Percentiles rank a stretch among this genome's conserved stretches.
phyloP scores from a whole-genome alignment of 2,329 filamentous ascomycete species.

The Arachnomyces sp. region DNA sequence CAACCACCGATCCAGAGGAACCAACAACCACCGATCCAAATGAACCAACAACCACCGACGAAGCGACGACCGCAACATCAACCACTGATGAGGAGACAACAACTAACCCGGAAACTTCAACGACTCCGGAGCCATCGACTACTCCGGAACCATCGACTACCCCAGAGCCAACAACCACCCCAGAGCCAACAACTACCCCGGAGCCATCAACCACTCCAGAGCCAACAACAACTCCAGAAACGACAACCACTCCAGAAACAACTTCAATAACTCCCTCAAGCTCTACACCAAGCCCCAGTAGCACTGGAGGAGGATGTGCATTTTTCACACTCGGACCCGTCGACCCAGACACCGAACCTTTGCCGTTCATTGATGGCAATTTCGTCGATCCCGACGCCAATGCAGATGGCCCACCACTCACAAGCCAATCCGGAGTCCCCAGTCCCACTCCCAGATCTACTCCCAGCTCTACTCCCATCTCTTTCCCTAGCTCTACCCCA shows the following conservation, averaged over 20 bases:
- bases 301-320: too few species aligned
- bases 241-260: neutral
- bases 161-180: constrained; percentile 2
- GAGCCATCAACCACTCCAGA: neutral
- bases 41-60: constrained; percentile 37
- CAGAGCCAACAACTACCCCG: constrained; percentile 17
- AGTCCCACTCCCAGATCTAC: too few species aligned
- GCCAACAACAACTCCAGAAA: neutral
- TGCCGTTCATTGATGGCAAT: too few species aligned
- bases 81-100: constrained; percentile 42
- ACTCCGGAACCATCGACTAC: neutral
- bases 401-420: too few species aligned
- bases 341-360: too few species aligned
- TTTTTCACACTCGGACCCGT: too few species aligned
- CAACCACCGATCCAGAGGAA: constrained; percentile 36
- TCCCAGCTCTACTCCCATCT: too few species aligned
- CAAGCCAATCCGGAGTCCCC: too few species aligned
- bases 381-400: too few species aligned
- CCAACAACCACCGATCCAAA: constrained; percentile 35
- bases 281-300: too few species aligned
- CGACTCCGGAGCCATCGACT: constrained; percentile 21
- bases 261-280: neutral
- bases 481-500: too few species aligned
- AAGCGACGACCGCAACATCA: too few species aligned
- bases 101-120: constrained; percentile 23